A percentile compares a stretch with the other conserved stretches of the same genome.
Conservation (phyloP, 2,329 filamentous ascomycete species). For the Fusarium pseudoanthophilum region DNA sequence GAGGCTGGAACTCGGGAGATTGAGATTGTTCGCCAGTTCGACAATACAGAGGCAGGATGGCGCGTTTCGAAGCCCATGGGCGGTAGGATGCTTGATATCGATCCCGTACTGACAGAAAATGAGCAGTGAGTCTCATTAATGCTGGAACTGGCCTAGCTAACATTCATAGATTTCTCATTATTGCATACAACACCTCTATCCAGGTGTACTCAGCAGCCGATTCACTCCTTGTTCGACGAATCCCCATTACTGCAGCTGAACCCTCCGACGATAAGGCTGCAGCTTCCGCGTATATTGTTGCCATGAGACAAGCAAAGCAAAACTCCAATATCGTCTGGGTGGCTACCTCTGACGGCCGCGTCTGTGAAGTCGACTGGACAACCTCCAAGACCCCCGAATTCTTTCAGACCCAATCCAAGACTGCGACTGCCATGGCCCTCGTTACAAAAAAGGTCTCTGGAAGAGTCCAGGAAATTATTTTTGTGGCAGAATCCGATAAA, state of each 20-base stretch:
- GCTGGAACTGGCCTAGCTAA: slow-evolving; percentile 20
- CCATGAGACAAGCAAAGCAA: slow-evolving; percentile 53
- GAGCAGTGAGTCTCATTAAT: slow-evolving; percentile 63
- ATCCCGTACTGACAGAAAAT: slow-evolving; percentile 70
- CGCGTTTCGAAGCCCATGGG: slow-evolving; percentile 72
- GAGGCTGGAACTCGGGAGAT: slow-evolving; percentile 36
- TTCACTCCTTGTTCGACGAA: slow-evolving; percentile 80
- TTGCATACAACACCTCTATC: slow-evolving; percentile 78
- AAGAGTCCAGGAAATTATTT: slow-evolving; percentile 56
- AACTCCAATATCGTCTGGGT: slow-evolving; percentile 66
- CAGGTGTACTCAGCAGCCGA: slow-evolving; percentile 84
- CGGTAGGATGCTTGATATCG: slow-evolving; percentile 72
- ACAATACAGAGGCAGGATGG: slow-evolving; percentile 59
- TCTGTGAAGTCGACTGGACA: slow-evolving; percentile 70
- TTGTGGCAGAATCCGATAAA: slow-evolving; percentile 58
- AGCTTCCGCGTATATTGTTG: slow-evolving; percentile 52
- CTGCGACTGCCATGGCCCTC: slow-evolving; percentile 59
- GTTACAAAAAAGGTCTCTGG: slow-evolving; percentile 52
- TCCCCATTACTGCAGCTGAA: slow-evolving; percentile 61
- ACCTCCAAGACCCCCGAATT: slow-evolving; percentile 54
- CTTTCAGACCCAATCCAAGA: slow-evolving; percentile 56
- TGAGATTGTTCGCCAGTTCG: slow-evolving; percentile 44
- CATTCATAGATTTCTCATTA: slow-evolving; percentile 71
- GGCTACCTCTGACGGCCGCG: slow-evolving; percentile 65
- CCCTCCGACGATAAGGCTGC: slow-evolving; percentile 40